phyloP scores from a whole-genome alignment of 768 basidiomycete species.

The Leccinum longicurvipes region DNA sequence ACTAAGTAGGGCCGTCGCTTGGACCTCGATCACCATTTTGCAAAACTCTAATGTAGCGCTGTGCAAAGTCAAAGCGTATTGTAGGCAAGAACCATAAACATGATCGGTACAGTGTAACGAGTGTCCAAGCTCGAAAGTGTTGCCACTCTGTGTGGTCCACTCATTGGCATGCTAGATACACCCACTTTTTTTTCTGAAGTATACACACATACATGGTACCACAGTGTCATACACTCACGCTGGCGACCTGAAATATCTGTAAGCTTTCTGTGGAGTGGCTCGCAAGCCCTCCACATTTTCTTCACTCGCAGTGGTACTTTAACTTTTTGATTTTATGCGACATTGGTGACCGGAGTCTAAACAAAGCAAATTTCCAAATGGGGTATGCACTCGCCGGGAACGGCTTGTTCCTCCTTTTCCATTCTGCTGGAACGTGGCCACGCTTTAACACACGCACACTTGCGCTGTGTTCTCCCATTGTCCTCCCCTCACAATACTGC shows the following conservation, averaged over 20 bases:
- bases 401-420: not conserved
- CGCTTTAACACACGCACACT: slow-evolving; percentile 5
- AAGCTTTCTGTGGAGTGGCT: too few species aligned
- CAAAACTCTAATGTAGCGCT: too few species aligned
- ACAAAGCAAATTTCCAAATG: not conserved
- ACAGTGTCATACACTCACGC: not conserved
- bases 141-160: not conserved
- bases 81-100: not conserved
- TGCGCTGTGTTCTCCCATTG: slow-evolving; percentile 9
- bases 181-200: not conserved
- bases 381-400: not conserved
- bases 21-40: not conserved
- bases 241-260: too few species aligned
- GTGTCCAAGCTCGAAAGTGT: too few species aligned
- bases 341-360: not conserved
- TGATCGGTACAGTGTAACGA: too few species aligned
- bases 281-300: too few species aligned
- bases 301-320: too few species aligned
- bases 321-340: too few species aligned
- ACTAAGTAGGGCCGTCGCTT: slow-evolving; percentile 18
- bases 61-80: too few species aligned
- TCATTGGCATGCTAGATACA: not conserved
- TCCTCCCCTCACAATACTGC: slow-evolving; percentile 5
- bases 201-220: too few species aligned
- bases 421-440: not conserved